These are phyloP conservation scores for Euphorbia peplus DNA, from an alignment of 345 rosid species.

Conservation along the genomic window DNA sequence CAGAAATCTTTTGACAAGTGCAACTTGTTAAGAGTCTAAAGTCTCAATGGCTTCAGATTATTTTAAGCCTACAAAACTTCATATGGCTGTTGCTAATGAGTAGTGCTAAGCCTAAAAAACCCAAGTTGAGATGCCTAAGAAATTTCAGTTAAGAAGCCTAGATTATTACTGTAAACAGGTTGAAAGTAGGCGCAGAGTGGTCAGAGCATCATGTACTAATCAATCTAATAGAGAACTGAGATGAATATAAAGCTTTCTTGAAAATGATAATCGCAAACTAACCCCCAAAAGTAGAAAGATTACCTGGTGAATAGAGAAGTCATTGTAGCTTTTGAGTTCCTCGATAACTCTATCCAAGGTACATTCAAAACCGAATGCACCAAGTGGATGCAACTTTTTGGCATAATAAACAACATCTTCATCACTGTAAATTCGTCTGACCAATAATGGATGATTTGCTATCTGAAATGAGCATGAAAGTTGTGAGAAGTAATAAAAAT, in stretches of 20 bases:
- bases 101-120: neutral
- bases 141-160: neutral
- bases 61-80: neutral
- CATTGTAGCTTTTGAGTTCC: slow-evolving; percentile 77
- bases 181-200: neutral
- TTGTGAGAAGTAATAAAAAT: neutral
- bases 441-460: slow-evolving; percentile 95
- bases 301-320: slow-evolving; percentile 93
- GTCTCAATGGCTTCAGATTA: neutral
- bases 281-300: slow-evolving; percentile 7
- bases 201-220: neutral
- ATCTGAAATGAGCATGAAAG: slow-evolving; percentile 43
- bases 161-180: neutral
- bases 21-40: neutral
- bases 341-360: slow-evolving; percentile 78
- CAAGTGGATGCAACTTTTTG: slow-evolving; percentile 70
- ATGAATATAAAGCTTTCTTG: neutral
- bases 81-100: neutral
- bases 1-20: neutral
- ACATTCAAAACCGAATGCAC: slow-evolving; percentile 89
- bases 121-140: neutral
- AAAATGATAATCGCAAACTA: neutral
- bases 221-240: neutral
- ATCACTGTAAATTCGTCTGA: slow-evolving; percentile 75
- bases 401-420: slow-evolving; percentile 72